phyloP scores from a whole-genome alignment of 2,329 filamentous ascomycete species.

The Mariannaea sp. region DNA sequence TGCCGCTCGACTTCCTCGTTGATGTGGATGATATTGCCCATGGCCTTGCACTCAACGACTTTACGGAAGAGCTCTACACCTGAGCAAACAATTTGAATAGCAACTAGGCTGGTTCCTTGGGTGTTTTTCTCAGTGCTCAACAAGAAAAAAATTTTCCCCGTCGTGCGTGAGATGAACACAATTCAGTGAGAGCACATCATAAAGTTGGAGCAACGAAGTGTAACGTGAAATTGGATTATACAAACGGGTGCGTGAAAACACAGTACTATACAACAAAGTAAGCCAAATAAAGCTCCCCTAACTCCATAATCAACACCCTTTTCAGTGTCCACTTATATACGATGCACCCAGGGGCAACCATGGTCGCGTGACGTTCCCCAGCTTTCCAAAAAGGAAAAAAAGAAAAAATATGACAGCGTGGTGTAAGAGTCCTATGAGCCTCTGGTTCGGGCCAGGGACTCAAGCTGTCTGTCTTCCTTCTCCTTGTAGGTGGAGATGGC shows the following conservation, averaged over 20 bases:
- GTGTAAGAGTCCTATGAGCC: too few relatives aligned
- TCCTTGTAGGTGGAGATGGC: too few relatives aligned
- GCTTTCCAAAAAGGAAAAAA: background rate
- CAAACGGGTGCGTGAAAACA: background rate
- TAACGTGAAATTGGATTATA: background rate
- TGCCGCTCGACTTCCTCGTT: slow-evolving; percentile 86
- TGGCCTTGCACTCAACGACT: slow-evolving; percentile 71
- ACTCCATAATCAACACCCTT: background rate
- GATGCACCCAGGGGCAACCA: background rate
- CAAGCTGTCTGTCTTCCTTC: too few relatives aligned
- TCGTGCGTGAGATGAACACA: too few relatives aligned
- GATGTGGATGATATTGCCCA: slow-evolving; percentile 83
- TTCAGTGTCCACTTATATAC: background rate
- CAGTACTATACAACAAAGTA: background rate
- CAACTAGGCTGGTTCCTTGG: too few relatives aligned
- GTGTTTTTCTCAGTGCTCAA: too few relatives aligned
- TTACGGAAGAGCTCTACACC: slow-evolving; percentile 77
- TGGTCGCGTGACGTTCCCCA: background rate
- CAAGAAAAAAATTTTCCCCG: too few relatives aligned
- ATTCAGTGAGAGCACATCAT: background rate
- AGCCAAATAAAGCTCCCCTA: background rate
- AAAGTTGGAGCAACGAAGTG: background rate
- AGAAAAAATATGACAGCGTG: too few relatives aligned
- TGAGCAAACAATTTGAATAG: slow-evolving; percentile 25
- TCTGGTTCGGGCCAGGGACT: too few relatives aligned